A percentile compares a stretch with the other conserved stretches of the same genome.
Conservation (phyloP, 1,284 basidiomycete genomes). For the Microbotryum lychnidis-dioicae region DNA sequence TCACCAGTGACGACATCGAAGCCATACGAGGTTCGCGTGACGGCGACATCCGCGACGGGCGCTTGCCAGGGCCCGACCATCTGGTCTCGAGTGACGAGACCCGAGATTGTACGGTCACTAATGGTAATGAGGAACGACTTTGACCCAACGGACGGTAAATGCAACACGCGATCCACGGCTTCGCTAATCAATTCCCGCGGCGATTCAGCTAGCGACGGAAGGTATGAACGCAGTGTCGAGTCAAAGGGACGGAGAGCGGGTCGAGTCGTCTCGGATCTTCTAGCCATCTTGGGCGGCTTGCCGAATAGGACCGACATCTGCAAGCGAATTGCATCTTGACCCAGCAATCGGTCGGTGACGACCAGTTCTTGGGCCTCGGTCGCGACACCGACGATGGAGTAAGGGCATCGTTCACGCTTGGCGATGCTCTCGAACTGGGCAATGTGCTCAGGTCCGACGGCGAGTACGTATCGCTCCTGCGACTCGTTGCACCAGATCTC, state of each 20-base stretch:
- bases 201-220: conserved; percentile 43
- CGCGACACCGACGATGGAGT: conserved; percentile 79
- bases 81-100: conserved; percentile 90
- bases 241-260: conserved; percentile 60
- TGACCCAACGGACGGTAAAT: conserved; percentile 82
- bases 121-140: conserved; percentile 99
- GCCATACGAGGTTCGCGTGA: conserved; percentile 88
- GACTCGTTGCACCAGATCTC: conserved; percentile 99
- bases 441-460: conserved; percentile 55
- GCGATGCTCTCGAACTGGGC: conserved; percentile 66
- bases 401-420: conserved; percentile 82
- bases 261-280: conserved; percentile 55
- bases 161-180: conserved; percentile 74
- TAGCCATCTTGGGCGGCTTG: conserved; percentile 87
- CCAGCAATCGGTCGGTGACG: conserved; percentile 78
- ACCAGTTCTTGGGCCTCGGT: conserved; percentile 68
- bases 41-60: conserved; percentile 93
- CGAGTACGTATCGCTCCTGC: conserved; percentile 95
- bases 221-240: conserved; percentile 58
- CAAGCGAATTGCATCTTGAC: conserved; percentile 72
- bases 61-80: conserved; percentile 99
- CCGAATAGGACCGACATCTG: conserved; percentile 95
- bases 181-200: conserved; percentile 44
- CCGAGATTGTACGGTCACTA: conserved; percentile 88
- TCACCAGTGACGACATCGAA: conserved; percentile 75